These are phyloP conservation scores for Phaffia australis DNA, from an alignment of 768 basidiomycete species.

Conservation along the genomic window DNA sequence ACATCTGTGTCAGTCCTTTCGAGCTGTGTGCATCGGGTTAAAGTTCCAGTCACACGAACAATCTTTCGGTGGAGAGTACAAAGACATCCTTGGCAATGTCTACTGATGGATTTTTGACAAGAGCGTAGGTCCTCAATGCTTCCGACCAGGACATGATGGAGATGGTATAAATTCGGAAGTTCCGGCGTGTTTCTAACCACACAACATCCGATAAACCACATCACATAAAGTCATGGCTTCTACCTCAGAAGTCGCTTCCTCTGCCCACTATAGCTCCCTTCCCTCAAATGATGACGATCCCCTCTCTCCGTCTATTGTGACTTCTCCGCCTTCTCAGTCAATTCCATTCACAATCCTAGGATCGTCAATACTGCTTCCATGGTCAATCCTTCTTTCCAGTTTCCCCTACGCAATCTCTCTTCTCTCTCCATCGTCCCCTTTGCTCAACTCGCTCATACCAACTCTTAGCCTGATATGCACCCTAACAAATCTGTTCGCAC, in stretches of 20 bases:
- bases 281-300: not conserved
- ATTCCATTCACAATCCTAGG: constrained; percentile 17
- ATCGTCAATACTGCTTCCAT: constrained; percentile 16
- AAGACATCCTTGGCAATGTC: constrained; percentile 6
- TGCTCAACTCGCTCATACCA: constrained; percentile 9
- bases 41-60: not conserved
- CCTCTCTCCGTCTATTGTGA: not conserved
- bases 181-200: too few relatives aligned
- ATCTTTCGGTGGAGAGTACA: constrained; percentile 1
- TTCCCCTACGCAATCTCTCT: constrained; percentile 20
- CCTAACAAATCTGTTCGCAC: constrained; percentile 16
- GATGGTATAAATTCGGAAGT: too few relatives aligned
- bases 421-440: not conserved
- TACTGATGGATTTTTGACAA: not conserved
- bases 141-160: constrained; percentile 16
- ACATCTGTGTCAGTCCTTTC: too few relatives aligned
- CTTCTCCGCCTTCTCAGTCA: not conserved
- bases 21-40: not conserved
- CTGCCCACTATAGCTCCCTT: too few relatives aligned
- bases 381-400: constrained; percentile 17
- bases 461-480: constrained; percentile 9
- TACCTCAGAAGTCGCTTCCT: too few relatives aligned
- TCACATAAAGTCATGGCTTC: too few relatives aligned
- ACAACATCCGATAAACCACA: too few relatives aligned
- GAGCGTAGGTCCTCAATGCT: constrained; percentile 11